phyloP scores from a whole-genome alignment of 345 rosid species.

The Salix purpurea region DNA sequence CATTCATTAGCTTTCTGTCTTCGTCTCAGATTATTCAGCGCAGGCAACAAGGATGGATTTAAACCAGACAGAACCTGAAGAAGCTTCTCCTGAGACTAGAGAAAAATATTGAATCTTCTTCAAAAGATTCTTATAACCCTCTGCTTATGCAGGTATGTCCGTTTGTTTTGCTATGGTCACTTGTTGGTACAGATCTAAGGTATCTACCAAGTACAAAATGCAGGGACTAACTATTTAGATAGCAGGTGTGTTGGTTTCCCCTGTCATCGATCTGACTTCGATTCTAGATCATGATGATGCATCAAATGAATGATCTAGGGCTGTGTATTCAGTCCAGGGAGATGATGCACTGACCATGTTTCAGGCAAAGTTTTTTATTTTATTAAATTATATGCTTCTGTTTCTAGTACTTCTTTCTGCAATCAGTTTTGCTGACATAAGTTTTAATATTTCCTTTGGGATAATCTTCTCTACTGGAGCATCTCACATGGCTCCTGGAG shows the following conservation, averaged over 20 bases:
- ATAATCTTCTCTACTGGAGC: slow-evolving; percentile 33
- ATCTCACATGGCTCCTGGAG: slow-evolving; percentile 98
- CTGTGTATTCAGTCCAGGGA: slow-evolving; percentile 59
- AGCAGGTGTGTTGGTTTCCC: background rate
- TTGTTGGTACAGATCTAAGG: background rate
- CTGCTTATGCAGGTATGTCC: slow-evolving; percentile 73
- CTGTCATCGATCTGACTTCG: background rate
- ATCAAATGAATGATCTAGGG: background rate
- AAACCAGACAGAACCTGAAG: slow-evolving; percentile 68
- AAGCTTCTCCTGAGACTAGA: slow-evolving; percentile 43
- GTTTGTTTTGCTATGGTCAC: slow-evolving; percentile 1
- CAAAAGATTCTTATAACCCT: slow-evolving; percentile 71
- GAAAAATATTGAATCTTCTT: slow-evolving; percentile 33
- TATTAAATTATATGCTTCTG: background rate
- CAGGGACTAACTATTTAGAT: background rate
- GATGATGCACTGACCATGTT: slow-evolving; percentile 95
- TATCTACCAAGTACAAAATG: background rate
- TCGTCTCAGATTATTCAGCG: slow-evolving; percentile 47
- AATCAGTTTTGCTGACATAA: background rate
- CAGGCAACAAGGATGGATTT: slow-evolving; percentile 86
- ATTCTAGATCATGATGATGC: background rate
- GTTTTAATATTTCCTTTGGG: background rate
- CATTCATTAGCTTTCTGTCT: background rate
- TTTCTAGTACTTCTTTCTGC: background rate
- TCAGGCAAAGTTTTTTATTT: slow-evolving; percentile 47